phyloP scores from a whole-genome alignment of 768 basidiomycete genomes.

The Mycena venus region DNA sequence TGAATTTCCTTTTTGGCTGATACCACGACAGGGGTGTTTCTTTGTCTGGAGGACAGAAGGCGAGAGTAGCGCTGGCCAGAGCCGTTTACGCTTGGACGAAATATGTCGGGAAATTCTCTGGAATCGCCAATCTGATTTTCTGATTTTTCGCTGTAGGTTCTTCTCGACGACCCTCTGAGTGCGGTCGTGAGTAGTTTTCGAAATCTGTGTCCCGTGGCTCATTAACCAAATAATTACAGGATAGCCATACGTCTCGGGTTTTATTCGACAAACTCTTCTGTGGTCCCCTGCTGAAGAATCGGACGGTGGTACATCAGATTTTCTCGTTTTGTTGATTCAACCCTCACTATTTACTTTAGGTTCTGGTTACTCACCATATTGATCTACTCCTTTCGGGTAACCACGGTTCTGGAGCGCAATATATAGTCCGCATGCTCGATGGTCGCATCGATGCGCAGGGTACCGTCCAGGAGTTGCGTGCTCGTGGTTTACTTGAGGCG shows the following conservation, averaged over 20 bases:
- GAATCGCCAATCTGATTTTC: background rate
- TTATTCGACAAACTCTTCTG: conserved; percentile 74
- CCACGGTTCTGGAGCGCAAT: conserved; percentile 55
- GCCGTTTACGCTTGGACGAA: conserved; percentile 69
- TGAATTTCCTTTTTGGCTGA: background rate
- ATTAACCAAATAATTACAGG: conserved; percentile 50
- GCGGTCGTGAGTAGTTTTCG: conserved; percentile 58
- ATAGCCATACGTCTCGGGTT: conserved; percentile 76
- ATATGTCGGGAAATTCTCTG: conserved; percentile 29
- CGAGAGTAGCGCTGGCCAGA: conserved; percentile 75
- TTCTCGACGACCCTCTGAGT: conserved; percentile 72
- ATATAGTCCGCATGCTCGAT: conserved; percentile 84
- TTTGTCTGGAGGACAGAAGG: conserved; percentile 67
- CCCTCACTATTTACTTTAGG: background rate
- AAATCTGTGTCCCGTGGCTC: too few species aligned
- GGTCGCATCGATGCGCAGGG: conserved; percentile 86
- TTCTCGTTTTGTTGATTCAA: too few species aligned
- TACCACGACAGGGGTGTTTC: conserved; percentile 55
- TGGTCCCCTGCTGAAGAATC: conserved; percentile 74
- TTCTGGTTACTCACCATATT: conserved; percentile 87
- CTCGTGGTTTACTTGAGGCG: conserved; percentile 71
- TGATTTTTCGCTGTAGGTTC: conserved; percentile 39
- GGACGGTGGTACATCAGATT: conserved; percentile 64
- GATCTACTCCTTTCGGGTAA: conserved; percentile 82
- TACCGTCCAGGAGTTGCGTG: conserved; percentile 71